Base-by-base conservation (phyloP, 2,329 filamentous ascomycete genomes). In the Penicillium decumbens region DNA sequence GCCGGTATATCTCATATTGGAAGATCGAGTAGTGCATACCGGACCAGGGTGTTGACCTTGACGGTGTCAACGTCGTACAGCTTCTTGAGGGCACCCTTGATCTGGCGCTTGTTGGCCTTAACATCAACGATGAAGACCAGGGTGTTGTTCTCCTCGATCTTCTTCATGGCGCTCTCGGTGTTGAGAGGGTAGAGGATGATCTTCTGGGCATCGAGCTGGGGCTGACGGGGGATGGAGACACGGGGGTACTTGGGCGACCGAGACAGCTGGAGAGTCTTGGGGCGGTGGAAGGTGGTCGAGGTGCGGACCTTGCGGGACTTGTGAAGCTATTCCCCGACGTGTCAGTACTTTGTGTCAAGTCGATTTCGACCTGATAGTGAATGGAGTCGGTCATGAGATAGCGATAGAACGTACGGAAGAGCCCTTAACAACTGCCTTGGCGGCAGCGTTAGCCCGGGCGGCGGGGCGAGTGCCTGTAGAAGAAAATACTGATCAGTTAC, bases 121-220 rank as follows among this genome's bases (percentile, higher is more conserved):
- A 92, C 80, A 66, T 96, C 88, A 72, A 95, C 89, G 67, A 95
- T 95, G 83, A 96, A 96, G 73, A 95, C 89, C 45, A 98, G 85
- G 65, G 93, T 98, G 85, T 98, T 98, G 85, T 98, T 91, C 87
- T 98, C 93, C 83, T 98, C 93, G 68, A 98, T 96, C 88, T 96
- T 96, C 89, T 98, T 98, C 92, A 98, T 97, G 71, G 95, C 93
- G 72, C 87, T 93, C 87, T 98, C 93, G 55, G 93, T 98, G 87
- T 98, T 98, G 73, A 98, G 84, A 64, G 93, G 93, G 85, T 96
- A 89, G 72, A 97, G 81, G 76, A 98, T 87, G 75, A 97, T 82
- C 85, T 95, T 96, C 84, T 91, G 88, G 80, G 92, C 88, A 79
- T 98, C 93, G 70, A 98, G 88, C 68, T 90, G 88, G 66, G 91